Conservation (phyloP, 1,139 yeast species). For the Saccharomyces hybrid region DNA sequence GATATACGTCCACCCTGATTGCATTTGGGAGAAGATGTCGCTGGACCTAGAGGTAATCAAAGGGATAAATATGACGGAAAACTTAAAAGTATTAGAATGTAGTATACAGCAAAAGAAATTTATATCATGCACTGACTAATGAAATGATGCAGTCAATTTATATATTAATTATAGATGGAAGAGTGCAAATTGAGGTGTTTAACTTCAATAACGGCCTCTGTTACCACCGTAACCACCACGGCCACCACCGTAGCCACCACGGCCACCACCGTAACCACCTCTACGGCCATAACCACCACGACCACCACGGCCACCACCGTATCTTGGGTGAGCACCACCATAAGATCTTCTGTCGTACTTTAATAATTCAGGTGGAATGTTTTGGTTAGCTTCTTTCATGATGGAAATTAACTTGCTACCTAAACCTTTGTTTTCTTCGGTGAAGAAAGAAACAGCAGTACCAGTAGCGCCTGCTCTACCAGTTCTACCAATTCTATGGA, state of each 20-base stretch:
- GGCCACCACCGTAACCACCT: conserved; percentile 35
- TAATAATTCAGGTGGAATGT: conserved; percentile 57
- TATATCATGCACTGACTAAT: not conserved
- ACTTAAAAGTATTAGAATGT: conserved; percentile 1
- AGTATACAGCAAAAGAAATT: not conserved
- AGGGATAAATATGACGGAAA: not conserved
- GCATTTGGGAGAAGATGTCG: not conserved
- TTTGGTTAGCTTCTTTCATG: conserved; percentile 92
- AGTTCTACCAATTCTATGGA: conserved; percentile 75
- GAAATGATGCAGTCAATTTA: not conserved
- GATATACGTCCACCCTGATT: not conserved
- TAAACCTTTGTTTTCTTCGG: conserved; percentile 76
- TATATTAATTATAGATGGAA: not conserved
- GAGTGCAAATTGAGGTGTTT: not conserved
- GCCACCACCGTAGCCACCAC: conserved; percentile 27
- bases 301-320: conserved; percentile 52
- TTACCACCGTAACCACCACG: conserved; percentile 23
- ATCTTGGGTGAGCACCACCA: conserved; percentile 39
- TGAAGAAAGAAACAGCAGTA: conserved; percentile 92
- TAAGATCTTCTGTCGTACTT: conserved; percentile 39
- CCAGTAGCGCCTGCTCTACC: conserved; percentile 98
- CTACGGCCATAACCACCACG: conserved; percentile 38
- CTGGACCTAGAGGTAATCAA: not conserved
- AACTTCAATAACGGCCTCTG: conserved; percentile 11
- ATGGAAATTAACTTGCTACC: conserved; percentile 89